Conservation (phyloP, 371 early-diverging fungal genomes). For the Mortierella sp. region DNA sequence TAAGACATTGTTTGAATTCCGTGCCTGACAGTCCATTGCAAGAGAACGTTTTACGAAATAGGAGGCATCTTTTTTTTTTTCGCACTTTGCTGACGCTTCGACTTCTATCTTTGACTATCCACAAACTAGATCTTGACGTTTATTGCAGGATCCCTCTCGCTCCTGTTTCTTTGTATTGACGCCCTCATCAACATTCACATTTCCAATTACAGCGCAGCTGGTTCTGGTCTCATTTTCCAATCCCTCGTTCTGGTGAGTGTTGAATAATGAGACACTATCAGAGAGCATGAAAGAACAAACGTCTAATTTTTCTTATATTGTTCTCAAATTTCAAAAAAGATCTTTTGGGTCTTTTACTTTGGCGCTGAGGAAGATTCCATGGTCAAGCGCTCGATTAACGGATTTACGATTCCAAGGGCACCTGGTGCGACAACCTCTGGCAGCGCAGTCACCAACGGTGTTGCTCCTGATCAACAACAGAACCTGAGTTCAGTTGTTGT, state of each 20-base stretch:
- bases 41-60: too few species aligned
- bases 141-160: slow-evolving; percentile 58
- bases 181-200: slow-evolving; percentile 29
- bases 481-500: slow-evolving; percentile 55
- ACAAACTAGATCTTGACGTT: slow-evolving; percentile 62
- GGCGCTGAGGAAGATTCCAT: slow-evolving; percentile 77
- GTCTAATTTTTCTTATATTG: neutral
- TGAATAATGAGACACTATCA: too few species aligned
- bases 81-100: too few species aligned
- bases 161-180: slow-evolving; percentile 64
- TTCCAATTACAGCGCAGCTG: slow-evolving; percentile 51
- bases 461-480: slow-evolving; percentile 12
- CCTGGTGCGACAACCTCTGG: slow-evolving; percentile 25
- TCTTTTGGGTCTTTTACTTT: slow-evolving; percentile 80
- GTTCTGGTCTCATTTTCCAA: slow-evolving; percentile 71
- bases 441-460: slow-evolving; percentile 20
- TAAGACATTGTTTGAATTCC: too few species aligned
- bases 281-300: too few species aligned
- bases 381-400: slow-evolving; percentile 59
- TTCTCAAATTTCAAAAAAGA: slow-evolving; percentile 32
- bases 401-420: slow-evolving; percentile 50
- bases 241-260: slow-evolving; percentile 65
- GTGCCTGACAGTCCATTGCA: too few species aligned
- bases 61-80: neutral
- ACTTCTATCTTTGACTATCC: too few species aligned